These are phyloP conservation scores for Pharus latifolius DNA, from an alignment of 176 grass and related monocot genomes.

Conservation along the genomic window DNA sequence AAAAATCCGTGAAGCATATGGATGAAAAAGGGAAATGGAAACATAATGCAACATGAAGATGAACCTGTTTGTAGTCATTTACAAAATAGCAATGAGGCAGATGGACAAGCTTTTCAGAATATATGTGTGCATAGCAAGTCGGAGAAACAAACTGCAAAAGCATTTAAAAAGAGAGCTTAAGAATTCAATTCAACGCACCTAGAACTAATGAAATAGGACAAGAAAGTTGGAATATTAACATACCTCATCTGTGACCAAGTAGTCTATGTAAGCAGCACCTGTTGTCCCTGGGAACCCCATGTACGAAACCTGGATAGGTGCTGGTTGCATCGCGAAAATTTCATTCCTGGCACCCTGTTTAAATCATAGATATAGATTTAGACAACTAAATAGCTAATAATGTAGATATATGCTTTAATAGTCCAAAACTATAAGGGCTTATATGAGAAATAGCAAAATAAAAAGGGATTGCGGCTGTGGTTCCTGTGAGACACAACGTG, in stretches of 20 bases:
- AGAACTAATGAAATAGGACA: not conserved
- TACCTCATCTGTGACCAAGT: constrained; percentile 89
- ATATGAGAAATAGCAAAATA: too few species aligned
- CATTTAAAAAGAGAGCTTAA: constrained; percentile 4
- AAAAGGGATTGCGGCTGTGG: too few species aligned
- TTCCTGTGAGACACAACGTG: too few species aligned
- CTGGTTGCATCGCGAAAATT: constrained; percentile 79
- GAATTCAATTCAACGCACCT: not conserved
- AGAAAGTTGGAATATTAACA: not conserved
- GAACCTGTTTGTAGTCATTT: constrained; percentile 85
- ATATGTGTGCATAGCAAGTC: constrained; percentile 51
- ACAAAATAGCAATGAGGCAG: constrained; percentile 93
- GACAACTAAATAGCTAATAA: too few species aligned
- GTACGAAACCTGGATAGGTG: constrained; percentile 82
- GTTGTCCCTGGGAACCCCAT: constrained; percentile 90
- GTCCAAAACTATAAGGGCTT: too few species aligned
- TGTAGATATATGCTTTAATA: too few species aligned
- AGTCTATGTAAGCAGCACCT: constrained; percentile 75
- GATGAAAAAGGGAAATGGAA: not conserved
- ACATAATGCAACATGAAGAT: not conserved
- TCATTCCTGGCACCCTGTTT: constrained; percentile 80
- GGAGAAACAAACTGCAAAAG: constrained; percentile 85
- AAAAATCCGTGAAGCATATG: not conserved
- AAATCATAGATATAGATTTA: constrained; percentile 18
- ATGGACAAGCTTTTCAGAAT: constrained; percentile 85